Evolutionary conservation across 2,329 filamentous ascomycete species (phyloP), one percentile per base, ranked within the genome.

Genomic region (Pseudogymnoascus sp.): DNA sequence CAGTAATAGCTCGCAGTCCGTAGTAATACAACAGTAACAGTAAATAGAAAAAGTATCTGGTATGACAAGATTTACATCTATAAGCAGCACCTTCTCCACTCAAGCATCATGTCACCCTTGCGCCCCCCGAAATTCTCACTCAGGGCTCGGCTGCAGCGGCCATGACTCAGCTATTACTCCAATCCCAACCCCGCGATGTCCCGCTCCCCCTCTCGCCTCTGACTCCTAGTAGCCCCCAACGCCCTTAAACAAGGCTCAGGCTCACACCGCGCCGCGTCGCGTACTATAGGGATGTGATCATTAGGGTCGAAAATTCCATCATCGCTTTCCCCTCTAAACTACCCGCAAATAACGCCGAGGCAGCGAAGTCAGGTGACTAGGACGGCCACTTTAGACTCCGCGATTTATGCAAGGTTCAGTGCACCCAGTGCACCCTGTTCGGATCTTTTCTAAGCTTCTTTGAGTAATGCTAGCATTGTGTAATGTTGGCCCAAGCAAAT

Each of bases 81-180:
- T 33, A 33, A 11, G 31, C 31, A 11, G 31, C 31, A 33, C 8
- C 31, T 33, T 33, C 31, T 13, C 11, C 6, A 7, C 26, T 29
- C 26, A 29, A 29, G 26, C 26, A 26, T 26, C 24, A 40, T 40
- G 44, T 29, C 44, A 50, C 29, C 44, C 6, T n/a, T 50, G 13
- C 42, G 42, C 21, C 44, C 21, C 44, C n/a, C 47, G 47, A 56
- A 56, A 56, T 56, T 33, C 50, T 33, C 50, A 56, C 47, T 31
- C 47, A 31, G 47, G 24, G 44, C 47, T 50, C 47, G 47, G 47
- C 19, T 33, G n/a, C 10, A 4, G 16, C 47, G 26, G 26, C 31
- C 26, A 56, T 56, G 47, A 56, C 47, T 56, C 47, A 56, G 47
- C 47, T 56, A 56, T 21, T 56, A 56, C 50, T 21, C 29, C 50